Evolutionary conservation across 331 rosid genomes (phyloP).

Genomic region (Malus hybrid): DNA sequence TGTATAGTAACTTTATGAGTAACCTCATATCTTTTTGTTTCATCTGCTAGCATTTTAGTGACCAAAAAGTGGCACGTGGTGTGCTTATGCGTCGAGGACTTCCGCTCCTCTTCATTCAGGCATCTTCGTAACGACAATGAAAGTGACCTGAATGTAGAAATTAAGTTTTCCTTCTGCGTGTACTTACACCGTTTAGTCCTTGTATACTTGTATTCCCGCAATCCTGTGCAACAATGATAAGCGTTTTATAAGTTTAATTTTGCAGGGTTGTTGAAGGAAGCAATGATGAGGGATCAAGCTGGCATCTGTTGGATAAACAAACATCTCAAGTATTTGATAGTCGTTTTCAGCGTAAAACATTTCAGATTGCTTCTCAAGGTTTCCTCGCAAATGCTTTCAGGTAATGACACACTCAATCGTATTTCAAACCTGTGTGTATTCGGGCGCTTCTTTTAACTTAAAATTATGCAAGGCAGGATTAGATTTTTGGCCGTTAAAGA

Average conservation of each 20-base stretch:
- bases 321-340: constrained; percentile 48
- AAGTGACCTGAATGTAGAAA: neutral
- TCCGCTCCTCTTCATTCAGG: neutral
- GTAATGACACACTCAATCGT: constrained; percentile 19
- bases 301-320: constrained; percentile 69
- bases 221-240: neutral
- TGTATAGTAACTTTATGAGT: neutral
- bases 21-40: neutral
- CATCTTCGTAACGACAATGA: neutral
- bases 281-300: constrained; percentile 58
- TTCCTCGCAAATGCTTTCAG: constrained; percentile 51
- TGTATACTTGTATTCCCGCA: neutral
- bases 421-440: neutral
- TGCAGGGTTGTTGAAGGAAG: constrained; percentile 89
- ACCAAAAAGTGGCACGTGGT: neutral
- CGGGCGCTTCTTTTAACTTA: neutral
- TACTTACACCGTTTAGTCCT: neutral
- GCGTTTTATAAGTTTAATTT: neutral
- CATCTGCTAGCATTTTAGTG: neutral
- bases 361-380: constrained; percentile 33
- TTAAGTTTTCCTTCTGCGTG: neutral
- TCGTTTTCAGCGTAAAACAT: constrained; percentile 65
- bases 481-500: constrained; percentile 63
- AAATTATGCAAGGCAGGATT: constrained; percentile 43
- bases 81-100: neutral